Percentiles rank a stretch among this genome's conserved stretches.
Evolutionary conservation across 371 early-diverging fungal genomes (phyloP).

Genomic region (Mucor lusitanicus): DNA sequence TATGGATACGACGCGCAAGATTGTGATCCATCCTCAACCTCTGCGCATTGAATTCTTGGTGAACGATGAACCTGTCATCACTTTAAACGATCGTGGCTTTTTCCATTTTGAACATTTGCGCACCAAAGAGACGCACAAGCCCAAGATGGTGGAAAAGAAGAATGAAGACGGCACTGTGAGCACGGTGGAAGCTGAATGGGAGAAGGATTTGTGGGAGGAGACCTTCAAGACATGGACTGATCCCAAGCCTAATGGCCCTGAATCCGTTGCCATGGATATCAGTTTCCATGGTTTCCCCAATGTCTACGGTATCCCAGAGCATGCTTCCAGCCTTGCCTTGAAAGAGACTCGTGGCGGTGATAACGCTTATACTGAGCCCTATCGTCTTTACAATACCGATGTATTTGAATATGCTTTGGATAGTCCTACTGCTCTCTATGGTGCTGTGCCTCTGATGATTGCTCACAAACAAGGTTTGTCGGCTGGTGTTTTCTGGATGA

Average conservation of each 20-base stretch:
- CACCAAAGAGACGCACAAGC: conserved; percentile 56
- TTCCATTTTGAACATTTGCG: conserved; percentile 86
- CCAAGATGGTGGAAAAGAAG: conserved; percentile 45
- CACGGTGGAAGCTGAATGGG: conserved; percentile 52
- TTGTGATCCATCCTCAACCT: conserved; percentile 61
- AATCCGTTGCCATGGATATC: conserved; percentile 91
- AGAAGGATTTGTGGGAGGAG: conserved; percentile 84
- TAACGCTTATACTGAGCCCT: conserved; percentile 86
- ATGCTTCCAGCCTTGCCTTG: conserved; percentile 82
- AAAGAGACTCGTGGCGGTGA: conserved; percentile 82
- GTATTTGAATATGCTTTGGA: conserved; percentile 96
- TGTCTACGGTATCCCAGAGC: conserved; percentile 97
- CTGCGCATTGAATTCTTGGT: conserved; percentile 69
- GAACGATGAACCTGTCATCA: conserved; percentile 60
- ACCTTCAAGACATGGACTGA: conserved; percentile 85
- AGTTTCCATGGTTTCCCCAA: conserved; percentile 84
- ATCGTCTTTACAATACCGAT: conserved; percentile 97
- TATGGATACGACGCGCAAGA: conserved; percentile 32
- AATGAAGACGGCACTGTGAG: conserved; percentile 43
- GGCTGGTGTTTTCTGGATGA: conserved; percentile 88
- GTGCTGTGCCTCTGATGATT: conserved; percentile 92
- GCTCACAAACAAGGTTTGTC: conserved; percentile 72
- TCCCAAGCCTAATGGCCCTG: conserved; percentile 88
- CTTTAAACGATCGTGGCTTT: conserved; percentile 83
- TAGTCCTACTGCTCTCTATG: conserved; percentile 95